Percentiles rank a stretch among this genome's conserved stretches.
These are phyloP conservation scores for bread wheat (Triticum aestivum) DNA, from an alignment of 176 grass and related monocot genomes.

Conservation along the genomic window DNA sequence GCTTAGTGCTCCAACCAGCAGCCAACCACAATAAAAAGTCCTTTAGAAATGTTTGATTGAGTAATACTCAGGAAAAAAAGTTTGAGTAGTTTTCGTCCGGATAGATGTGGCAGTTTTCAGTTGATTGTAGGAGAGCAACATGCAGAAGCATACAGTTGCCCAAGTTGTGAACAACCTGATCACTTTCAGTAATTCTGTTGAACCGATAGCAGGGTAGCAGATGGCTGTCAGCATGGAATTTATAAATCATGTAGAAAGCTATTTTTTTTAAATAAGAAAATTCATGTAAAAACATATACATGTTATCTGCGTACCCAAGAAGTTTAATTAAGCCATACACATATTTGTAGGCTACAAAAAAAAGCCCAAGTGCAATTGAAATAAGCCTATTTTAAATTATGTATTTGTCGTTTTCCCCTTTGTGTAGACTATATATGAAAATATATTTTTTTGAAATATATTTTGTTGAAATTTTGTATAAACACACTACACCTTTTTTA, in stretches of 20 bases:
- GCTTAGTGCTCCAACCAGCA: not conserved
- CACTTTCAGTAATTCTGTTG: not conserved
- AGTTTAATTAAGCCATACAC: not conserved
- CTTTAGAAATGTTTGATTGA: too few relatives aligned
- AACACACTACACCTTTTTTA: too few relatives aligned
- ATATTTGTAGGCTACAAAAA: too few relatives aligned
- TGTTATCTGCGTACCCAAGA: rapidly evolving
- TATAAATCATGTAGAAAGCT: not conserved
- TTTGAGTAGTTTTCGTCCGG: too few relatives aligned
- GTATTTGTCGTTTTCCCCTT: too few relatives aligned
- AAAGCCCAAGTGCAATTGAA: not conserved
- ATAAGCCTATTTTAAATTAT: not conserved
- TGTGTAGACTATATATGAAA: not conserved
- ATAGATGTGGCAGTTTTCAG: not conserved
- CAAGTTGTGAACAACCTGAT: too few relatives aligned
- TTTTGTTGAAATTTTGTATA: not conserved
- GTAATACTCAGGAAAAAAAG: too few relatives aligned
- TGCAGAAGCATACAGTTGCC: too few relatives aligned
- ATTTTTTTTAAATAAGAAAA: too few relatives aligned
- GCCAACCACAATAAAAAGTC: not conserved
- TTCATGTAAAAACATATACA: not conserved
- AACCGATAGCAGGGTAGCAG: not conserved
- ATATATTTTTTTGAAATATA: too few relatives aligned
- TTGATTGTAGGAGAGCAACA: not conserved
- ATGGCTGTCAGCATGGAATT: not conserved